These are phyloP conservation scores for Eruca vesicaria DNA, from an alignment of 441 rosid species.

Conservation along the genomic window DNA sequence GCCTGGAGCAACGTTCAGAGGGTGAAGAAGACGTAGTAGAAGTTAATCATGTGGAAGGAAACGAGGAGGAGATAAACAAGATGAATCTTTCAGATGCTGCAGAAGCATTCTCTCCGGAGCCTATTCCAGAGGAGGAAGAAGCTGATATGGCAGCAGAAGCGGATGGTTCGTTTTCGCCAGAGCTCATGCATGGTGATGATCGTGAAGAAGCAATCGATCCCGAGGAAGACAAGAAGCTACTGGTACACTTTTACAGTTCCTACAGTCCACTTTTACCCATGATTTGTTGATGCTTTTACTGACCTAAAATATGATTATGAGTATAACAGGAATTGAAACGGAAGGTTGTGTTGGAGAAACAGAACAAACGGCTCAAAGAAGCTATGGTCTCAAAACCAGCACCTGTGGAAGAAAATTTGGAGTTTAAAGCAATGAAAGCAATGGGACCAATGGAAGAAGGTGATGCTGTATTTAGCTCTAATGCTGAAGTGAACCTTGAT, in stretches of 20 bases:
- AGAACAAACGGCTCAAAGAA: slow-evolving; percentile 70
- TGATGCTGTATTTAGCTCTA: slow-evolving; percentile 87
- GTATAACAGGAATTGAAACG: slow-evolving; percentile 67
- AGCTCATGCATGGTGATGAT: slow-evolving; percentile 80
- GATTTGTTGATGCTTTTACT: slow-evolving; percentile 10
- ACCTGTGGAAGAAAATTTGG: slow-evolving; percentile 72
- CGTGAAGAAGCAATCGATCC: slow-evolving; percentile 91
- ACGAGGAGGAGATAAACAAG: slow-evolving; percentile 50
- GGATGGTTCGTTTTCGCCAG: slow-evolving; percentile 91
- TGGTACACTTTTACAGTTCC: slow-evolving; percentile 45
- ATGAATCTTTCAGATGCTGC: slow-evolving; percentile 46
- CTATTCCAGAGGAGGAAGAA: slow-evolving; percentile 48
- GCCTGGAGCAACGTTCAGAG: slow-evolving; percentile 68
- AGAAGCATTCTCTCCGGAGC: slow-evolving; percentile 69
- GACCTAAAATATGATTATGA: slow-evolving; percentile 8
- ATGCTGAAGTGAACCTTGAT: slow-evolving; percentile 90
- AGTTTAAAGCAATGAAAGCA: slow-evolving; percentile 85
- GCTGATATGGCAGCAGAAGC: slow-evolving; percentile 57
- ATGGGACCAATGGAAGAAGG: slow-evolving; percentile 98
- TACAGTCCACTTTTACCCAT: not conserved
- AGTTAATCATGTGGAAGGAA: slow-evolving; percentile 47
- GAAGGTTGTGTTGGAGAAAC: slow-evolving; percentile 62
- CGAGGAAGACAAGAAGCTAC: slow-evolving; percentile 78
- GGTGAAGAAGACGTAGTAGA: slow-evolving; percentile 46
- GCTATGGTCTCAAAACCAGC: slow-evolving; percentile 70